Evolutionary conservation across 192 early-diverging fungal genomes (phyloP).

Genomic region (Helicostylum pulchrum): DNA sequence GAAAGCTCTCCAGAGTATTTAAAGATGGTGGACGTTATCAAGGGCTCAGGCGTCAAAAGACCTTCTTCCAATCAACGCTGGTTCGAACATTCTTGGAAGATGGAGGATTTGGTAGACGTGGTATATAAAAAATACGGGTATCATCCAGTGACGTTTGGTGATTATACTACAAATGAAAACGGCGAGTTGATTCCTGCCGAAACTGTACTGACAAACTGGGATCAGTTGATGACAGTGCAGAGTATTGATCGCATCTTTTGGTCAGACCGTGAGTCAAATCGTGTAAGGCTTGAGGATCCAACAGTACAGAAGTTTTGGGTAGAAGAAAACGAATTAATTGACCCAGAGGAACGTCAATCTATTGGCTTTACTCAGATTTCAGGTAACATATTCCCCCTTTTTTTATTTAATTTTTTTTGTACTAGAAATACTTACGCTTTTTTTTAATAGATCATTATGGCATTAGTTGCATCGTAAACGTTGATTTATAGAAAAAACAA

Average conservation of each 20-base stretch:
- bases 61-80: not conserved
- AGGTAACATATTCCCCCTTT: slow-evolving; percentile 20
- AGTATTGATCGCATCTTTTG: slow-evolving; percentile 36
- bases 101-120: slow-evolving; percentile 39
- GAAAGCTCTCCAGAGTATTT: slow-evolving; percentile 47
- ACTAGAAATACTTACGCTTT: slow-evolving; percentile 4
- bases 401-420: not conserved
- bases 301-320: slow-evolving; percentile 31
- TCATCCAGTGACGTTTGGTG: slow-evolving; percentile 82
- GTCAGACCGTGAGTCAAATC: slow-evolving; percentile 3
- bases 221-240: slow-evolving; percentile 43
- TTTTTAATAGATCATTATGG: slow-evolving; percentile 44
- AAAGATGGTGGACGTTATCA: slow-evolving; percentile 56
- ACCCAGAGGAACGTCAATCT: slow-evolving; percentile 16
- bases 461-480: slow-evolving; percentile 19
- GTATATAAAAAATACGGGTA: slow-evolving; percentile 56
- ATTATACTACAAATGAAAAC: slow-evolving; percentile 47
- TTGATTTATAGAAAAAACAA: slow-evolving; percentile 3
- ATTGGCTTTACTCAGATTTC: slow-evolving; percentile 40
- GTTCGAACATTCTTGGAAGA: slow-evolving; percentile 15
- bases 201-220: slow-evolving; percentile 54
- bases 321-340: slow-evolving; percentile 21
- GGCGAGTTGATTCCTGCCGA: slow-evolving; percentile 49
- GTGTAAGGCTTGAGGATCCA: not conserved
- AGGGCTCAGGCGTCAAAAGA: slow-evolving; percentile 28